Conservation (phyloP, 306 rosid species). For the Quercus rubra region DNA sequence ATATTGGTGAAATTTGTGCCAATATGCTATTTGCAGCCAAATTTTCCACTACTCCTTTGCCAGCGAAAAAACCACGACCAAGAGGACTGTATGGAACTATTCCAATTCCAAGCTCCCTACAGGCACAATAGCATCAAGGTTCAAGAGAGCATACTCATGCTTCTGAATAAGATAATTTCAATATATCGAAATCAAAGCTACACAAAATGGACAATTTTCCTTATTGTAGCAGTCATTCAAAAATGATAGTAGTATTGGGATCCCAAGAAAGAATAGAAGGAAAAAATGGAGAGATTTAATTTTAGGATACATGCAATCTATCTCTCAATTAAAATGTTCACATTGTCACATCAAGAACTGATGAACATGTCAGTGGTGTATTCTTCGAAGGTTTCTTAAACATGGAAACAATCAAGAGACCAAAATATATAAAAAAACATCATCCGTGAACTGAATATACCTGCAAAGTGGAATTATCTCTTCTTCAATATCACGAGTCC, state of each 20-base stretch:
- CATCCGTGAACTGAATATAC: constrained; percentile 18
- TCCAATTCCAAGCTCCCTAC: constrained; percentile 76
- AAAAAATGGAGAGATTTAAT: no score
- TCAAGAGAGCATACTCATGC: background rate
- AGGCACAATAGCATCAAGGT: background rate
- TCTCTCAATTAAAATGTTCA: background rate
- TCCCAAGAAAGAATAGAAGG: no score
- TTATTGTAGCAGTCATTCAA: no score
- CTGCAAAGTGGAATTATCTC: constrained; percentile 68
- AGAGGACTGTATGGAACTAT: constrained; percentile 80
- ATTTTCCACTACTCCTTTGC: constrained; percentile 55
- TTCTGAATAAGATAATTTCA: no score
- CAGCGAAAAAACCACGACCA: constrained; percentile 75
- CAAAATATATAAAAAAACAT: background rate
- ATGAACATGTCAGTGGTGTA: background rate
- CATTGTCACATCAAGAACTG: background rate
- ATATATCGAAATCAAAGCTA: no score
- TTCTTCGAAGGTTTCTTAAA: background rate
- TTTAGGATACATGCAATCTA: no score
- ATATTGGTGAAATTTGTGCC: constrained; percentile 30
- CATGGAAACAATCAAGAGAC: background rate
- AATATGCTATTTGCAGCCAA: constrained; percentile 31
- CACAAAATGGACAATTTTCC: no score
- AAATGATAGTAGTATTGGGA: no score
- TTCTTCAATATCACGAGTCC: constrained; percentile 74